Evolutionary conservation across 257 asterid species (phyloP).

Genomic region (Rhazya stricta): DNA sequence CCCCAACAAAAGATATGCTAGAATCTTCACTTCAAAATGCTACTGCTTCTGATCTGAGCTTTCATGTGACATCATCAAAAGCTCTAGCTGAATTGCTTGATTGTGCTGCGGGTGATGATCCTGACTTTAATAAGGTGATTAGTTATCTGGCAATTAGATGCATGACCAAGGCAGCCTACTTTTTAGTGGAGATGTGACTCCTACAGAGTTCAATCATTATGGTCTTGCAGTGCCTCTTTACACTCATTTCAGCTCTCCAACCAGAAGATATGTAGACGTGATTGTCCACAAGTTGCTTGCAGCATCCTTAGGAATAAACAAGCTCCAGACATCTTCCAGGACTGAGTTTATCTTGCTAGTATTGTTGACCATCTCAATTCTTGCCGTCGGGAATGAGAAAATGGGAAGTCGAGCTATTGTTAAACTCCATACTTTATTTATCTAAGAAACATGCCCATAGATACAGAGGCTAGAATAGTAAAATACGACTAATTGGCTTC

Average conservation of each 20-base stretch:
- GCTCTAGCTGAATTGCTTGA: slow-evolving; percentile 97
- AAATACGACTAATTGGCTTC: slow-evolving; percentile 90
- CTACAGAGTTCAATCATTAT: slow-evolving; percentile 79
- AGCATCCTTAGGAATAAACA: slow-evolving; percentile 85
- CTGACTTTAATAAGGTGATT: slow-evolving; percentile 87
- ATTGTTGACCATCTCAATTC: no score
- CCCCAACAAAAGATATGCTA: slow-evolving; percentile 96
- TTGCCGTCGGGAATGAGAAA: no score
- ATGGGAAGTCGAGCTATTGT: no score
- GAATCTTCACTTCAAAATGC: slow-evolving; percentile 89
- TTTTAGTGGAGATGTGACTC: slow-evolving; percentile 90
- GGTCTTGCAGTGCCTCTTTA: slow-evolving; percentile 92
- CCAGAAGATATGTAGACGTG: slow-evolving; percentile 98
- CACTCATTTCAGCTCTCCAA: slow-evolving; percentile 98
- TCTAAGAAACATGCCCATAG: slow-evolving; percentile 99
- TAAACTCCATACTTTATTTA: no score
- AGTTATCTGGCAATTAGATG: slow-evolving; percentile 97
- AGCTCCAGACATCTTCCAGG: slow-evolving; percentile 80
- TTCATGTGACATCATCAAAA: slow-evolving; percentile 88
- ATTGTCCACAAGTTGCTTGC: slow-evolving; percentile 90
- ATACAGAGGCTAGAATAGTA: slow-evolving; percentile 84
- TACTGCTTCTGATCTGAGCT: slow-evolving; percentile 74
- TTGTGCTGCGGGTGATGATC: slow-evolving; percentile 88
- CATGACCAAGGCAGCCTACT: slow-evolving; percentile 97
- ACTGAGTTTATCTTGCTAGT: slow-evolving; percentile 65